Evolutionary conservation across 768 basidiomycete species (phyloP), one percentile per base, ranked within the genome.

Genomic region (Nidularia pulvinata): DNA sequence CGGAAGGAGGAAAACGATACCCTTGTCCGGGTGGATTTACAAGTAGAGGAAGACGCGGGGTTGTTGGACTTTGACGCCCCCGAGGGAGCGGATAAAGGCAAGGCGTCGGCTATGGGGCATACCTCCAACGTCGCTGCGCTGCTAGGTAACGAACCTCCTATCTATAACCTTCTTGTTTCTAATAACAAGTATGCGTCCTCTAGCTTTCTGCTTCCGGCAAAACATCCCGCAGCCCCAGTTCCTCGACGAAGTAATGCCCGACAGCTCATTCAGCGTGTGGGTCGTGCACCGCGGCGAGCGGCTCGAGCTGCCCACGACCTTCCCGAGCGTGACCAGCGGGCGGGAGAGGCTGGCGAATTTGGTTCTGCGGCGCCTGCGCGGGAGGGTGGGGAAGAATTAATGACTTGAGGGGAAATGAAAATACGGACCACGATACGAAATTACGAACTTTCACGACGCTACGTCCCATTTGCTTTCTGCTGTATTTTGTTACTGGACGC

Each of bases 301-400:
- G 22, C 70, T 75, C 46, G 77, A 79, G 59, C 66, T 80, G n/a
- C 77, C 68, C 11, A 66, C 65, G 46, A 68, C 62, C 19, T 80
- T 77, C 54, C 51, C 53, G 33, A 75, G 62, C 32, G 57, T 69
- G 35, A 68, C 67, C 35, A 72, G 75, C 55, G 79, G 78, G 14
- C 61, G 69, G 42, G 68, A 79, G 59, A 68, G 71, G 34, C 68
- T 81, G 5, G 72, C 79, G 44, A 79, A 74, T 66, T 70, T 74
- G 51, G 77, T 81, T 4, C 53, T 69, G 33, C 48, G 50, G 50
- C 73, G 74, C 52, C 59, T 78, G 52, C 66, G 65, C 49, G 50
- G 19, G 19, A 19, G 19, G 19, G 19, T 19, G 19, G 19, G 19
- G 19, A 19, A 19, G 19, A 19, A 19, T 19, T 19, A 19, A 19